Base-by-base conservation (phyloP, 2,329 filamentous ascomycete genomes). In the Colletotrichum endophyticum region DNA sequence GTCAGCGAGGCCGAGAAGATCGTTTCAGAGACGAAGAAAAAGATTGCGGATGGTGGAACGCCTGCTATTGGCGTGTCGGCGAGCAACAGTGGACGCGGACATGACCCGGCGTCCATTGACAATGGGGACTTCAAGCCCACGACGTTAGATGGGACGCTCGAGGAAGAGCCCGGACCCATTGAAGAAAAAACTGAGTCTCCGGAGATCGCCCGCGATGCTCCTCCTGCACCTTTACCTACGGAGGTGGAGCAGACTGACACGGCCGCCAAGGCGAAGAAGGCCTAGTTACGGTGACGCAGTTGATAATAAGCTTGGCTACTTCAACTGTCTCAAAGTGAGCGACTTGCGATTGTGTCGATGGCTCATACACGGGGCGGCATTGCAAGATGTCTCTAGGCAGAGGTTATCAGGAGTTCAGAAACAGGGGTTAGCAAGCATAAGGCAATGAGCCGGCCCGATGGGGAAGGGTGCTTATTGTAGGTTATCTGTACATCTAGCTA, bases 1-100 rank as follows among this genome's bases (percentile, higher is more conserved):
- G 83, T 91, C 72, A 92, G 88, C 80, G 92, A 93, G 83, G 88
- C 88, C 3, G 92, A 93, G 70, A 92, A 91, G 85, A 92, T 93
- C 74, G 87, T 93, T 61, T 87, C 83, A 75, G 88, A 90, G 25
- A 90, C 89, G 12, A 91, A 89, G 81, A 89, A 92, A 78, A 92
- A 91, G 80, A 91, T 92, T 77, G 88, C 89, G 22, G 89, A 92
- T 68, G 90, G 90, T 49, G 88, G 85, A 25, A 81, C 86, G 1
- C 86, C 89, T 3, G 88, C 88, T 2, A 82, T 92, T 5, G 91
- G 91, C 8, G 86, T 93, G n/a, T 92, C 91, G 53, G 91, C 90
- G 28, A 92, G 89, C 83, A 93, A 92, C 81, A 90, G 88, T 74
- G 91, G 91, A 6, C 88, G 87, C 25, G 91, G 91, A 7, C 88